Base-by-base conservation (phyloP, 2,329 filamentous ascomycete species). In the Penicillium sp. region DNA sequence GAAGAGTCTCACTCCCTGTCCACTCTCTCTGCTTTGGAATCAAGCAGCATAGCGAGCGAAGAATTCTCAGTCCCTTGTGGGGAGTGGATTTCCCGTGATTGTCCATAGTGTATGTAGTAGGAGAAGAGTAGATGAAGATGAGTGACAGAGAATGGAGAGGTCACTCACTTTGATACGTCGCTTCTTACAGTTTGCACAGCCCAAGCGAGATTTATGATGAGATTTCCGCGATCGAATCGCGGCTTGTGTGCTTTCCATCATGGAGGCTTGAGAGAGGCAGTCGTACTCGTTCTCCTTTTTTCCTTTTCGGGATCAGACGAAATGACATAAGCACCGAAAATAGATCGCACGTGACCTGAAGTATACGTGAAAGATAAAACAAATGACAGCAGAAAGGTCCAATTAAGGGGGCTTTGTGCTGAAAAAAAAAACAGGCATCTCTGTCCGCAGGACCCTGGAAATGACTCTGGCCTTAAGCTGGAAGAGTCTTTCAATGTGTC, bases 171-270 rank as follows among this genome's bases (percentile, higher is more conserved):
- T 74, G 8, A 73, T 63, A 13, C 70, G 67, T 6, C 70, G 57
- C 48, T 56, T 63, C 53, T 73, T 72, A 45, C 71, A 74, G 45
- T 67, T 69, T 10, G 46, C 50, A 51, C 71, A 74, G 4, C 71
- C 71, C 13, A 59, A 45, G 0, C 69, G 65, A 8, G 71, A 73
- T 46, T 73, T 74, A 21, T 53, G 61, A 57, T 74, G 71, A 6
- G 67, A 57, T 24, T 64, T 63, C n/a, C 71, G 60, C 4, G 67
- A 56, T 47, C 56, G 44, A 18, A 61, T 40, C 8, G 39, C 6
- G 11, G 3, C 22, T 31, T 27, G 45, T 41, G 16, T 49, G 40
- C 22, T 21, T 31, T 44, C 44, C 53, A 48, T 44, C 22, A 34
- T 44, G 22, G 24, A 29, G n/a, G 10, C 13, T 29, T 34, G 22